Conservation (phyloP, 176 grass and related monocot genomes). For the Ensete ventricosum region DNA sequence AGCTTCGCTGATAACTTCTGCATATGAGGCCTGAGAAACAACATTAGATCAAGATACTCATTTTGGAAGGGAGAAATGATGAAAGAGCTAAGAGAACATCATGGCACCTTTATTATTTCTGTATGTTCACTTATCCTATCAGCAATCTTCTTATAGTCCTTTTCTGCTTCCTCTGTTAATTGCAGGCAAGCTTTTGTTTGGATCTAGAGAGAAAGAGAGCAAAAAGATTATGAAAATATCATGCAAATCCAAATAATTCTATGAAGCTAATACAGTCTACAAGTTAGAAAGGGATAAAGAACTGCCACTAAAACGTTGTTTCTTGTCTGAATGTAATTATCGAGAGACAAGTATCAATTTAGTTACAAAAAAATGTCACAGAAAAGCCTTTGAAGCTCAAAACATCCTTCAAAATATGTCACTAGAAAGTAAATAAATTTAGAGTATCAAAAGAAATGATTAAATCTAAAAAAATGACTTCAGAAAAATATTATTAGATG, state of each 20-base stretch:
- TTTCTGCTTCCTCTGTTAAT: constrained; percentile 33
- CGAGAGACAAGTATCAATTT: neutral
- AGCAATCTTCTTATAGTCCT: constrained; percentile 35
- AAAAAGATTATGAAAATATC: neutral
- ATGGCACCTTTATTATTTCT: constrained; percentile 35
- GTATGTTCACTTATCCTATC: constrained; percentile 31
- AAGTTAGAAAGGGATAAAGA: too few species aligned
- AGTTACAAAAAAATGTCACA: neutral
- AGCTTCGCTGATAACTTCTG: constrained; percentile 38
- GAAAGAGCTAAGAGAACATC: neutral
- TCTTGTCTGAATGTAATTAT: neutral
- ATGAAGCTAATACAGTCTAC: neutral
- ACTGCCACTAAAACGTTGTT: too few species aligned
- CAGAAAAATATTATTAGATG: neutral
- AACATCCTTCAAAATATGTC: neutral
- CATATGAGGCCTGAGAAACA: constrained; percentile 41
- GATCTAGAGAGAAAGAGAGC: constrained; percentile 29
- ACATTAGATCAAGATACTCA: constrained; percentile 10
- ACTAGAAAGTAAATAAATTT: neutral
- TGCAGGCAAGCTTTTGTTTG: constrained; percentile 46
- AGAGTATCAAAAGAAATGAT: neutral
- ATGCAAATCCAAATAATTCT: neutral
- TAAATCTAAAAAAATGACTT: neutral
- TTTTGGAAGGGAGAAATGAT: neutral
- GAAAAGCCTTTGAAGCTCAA: neutral